Evolutionary conservation across 2,329 filamentous ascomycete species (phyloP), one percentile per base, ranked within the genome.

Genomic region (Colletotrichum siamense): DNA sequence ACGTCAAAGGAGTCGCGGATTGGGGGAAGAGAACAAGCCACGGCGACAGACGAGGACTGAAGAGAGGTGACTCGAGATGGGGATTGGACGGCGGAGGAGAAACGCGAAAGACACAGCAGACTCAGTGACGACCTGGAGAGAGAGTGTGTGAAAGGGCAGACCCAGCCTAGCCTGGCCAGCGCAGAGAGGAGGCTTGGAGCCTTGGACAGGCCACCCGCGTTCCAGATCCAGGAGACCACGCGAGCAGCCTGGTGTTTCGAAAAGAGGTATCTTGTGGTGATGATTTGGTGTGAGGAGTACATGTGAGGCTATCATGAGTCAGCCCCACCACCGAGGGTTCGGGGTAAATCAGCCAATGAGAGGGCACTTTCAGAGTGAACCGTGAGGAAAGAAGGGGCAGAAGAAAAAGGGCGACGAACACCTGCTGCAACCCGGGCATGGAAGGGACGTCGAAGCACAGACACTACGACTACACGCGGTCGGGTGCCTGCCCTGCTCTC

Each of bases 181-280:
- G 39, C n/a, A 49, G 44, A 49, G 44, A 49, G 44, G 44, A 49
- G 44, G 44, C 44, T 49, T 49, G 39, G 13, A 57, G 39, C 39
- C 9, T 24, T 24, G 34, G 26, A 22, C 24, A 61, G 67, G 65
- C 65, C 65, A 44, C 65, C 44, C 44, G 65, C 44, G 65, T 57
- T 68, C 65, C 65, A 68, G n/a, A 30, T 64, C 52, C 44, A 59
- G 32, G 61, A 68, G 63, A 32, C 70, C 71, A 70, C 57, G 59
- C 71, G 71, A 73, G 57, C 66, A 64, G 63, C 28, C n/a, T 52
- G 44, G 5, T 75, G 73, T 73, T 75, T 49, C 55, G n/a, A 10
- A 15, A 2, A 13, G 18, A 67, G n/a, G 73, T 75, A 59, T 64
- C 55, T n/a, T 44, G 2, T 9, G 15, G 63, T 39, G 26, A 22